Evolutionary conservation across 805 yeast species (phyloP).

Genomic region (Metschnikowia borealis): DNA sequence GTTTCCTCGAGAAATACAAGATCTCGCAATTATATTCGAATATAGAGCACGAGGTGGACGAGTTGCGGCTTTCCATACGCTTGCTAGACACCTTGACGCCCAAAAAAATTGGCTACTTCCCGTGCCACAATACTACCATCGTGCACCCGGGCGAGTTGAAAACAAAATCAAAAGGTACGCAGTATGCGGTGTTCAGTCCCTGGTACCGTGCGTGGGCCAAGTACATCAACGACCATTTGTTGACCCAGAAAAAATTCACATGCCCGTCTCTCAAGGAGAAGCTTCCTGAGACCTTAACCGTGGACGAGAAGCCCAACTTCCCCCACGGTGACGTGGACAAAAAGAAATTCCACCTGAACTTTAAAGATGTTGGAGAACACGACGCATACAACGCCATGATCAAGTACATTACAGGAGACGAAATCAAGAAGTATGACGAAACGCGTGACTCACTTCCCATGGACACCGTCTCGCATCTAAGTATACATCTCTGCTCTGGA

Average conservation of each 20-base stretch:
- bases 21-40: slow-evolving; percentile 31
- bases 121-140: slow-evolving; percentile 39
- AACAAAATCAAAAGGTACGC: slow-evolving; percentile 35
- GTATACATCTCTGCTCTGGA: slow-evolving; percentile 46
- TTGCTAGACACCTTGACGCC: slow-evolving; percentile 16
- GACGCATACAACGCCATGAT: slow-evolving; percentile 25
- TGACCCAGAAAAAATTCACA: slow-evolving; percentile 11
- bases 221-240: slow-evolving; percentile 20
- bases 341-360: slow-evolving; percentile 20
- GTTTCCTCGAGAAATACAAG: slow-evolving; percentile 24
- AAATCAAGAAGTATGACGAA: slow-evolving; percentile 28
- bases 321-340: slow-evolving; percentile 17
- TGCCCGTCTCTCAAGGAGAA: slow-evolving; percentile 15
- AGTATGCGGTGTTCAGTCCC: slow-evolving; percentile 42
- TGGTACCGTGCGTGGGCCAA: slow-evolving; percentile 40
- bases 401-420: slow-evolving; percentile 20
- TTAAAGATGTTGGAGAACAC: slow-evolving; percentile 30
- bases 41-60: slow-evolving; percentile 44
- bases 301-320: slow-evolving; percentile 13
- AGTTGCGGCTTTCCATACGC: slow-evolving; percentile 28
- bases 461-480: slow-evolving; percentile 38
- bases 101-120: slow-evolving; percentile 19
- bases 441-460: slow-evolving; percentile 27
- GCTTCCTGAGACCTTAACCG: slow-evolving; percentile 6
- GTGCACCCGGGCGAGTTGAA: slow-evolving; percentile 37